A percentile compares a stretch with the other conserved stretches of the same genome.
Evolutionary conservation across 805 yeast genomes (phyloP).

Genomic region (Candida suzukii): DNA sequence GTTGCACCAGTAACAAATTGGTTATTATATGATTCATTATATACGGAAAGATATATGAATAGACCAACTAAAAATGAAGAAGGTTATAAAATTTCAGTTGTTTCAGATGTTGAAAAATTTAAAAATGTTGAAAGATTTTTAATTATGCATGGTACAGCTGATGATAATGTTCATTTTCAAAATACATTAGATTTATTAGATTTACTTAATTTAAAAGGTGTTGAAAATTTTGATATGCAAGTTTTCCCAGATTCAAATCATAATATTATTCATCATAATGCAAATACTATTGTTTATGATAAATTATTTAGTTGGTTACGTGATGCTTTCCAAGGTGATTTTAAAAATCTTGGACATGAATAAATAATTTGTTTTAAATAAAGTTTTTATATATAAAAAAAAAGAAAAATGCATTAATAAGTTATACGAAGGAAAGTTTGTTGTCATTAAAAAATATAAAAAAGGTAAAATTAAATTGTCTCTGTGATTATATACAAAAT

Average conservation of each 20-base stretch:
- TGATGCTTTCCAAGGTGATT: conserved; percentile 50
- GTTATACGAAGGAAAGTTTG: no score
- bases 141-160: conserved; percentile 94
- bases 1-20: conserved; percentile 98
- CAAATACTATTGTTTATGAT: conserved; percentile 61
- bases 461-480: no score
- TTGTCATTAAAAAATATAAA: no score
- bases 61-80: conserved; percentile 59
- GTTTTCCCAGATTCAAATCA: conserved; percentile 82
- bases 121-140: conserved; percentile 59
- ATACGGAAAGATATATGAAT: conserved; percentile 93
- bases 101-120: conserved; percentile 50
- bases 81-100: conserved; percentile 56
- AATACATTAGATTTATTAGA: conserved; percentile 77
- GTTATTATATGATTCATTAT: conserved; percentile 85
- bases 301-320: conserved; percentile 58
- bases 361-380: neutral
- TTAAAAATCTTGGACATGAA: conserved; percentile 15
- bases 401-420: neutral
- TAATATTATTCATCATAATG: conserved; percentile 65
- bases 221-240: conserved; percentile 80
- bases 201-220: conserved; percentile 55
- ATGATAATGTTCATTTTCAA: conserved; percentile 95
- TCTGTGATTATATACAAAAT: no score
- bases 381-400: neutral